phyloP scores from a whole-genome alignment of 768 basidiomycete species.

The Phanerochaete sordida region DNA sequence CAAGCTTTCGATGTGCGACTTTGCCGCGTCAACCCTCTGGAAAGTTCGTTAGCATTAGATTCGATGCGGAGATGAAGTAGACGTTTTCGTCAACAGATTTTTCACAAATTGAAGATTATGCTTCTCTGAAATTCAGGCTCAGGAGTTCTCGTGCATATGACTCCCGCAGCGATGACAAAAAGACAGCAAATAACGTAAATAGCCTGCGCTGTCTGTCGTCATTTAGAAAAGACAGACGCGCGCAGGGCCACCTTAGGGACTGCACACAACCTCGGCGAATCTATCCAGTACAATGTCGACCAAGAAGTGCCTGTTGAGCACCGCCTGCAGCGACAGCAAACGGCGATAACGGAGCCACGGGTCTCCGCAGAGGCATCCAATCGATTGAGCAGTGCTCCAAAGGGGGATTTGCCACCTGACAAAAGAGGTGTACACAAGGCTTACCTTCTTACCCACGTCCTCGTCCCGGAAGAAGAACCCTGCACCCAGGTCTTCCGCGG shows the following conservation, averaged over 20 bases:
- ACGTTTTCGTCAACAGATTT: background rate
- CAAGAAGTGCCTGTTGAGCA: background rate
- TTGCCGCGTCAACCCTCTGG: slow-evolving; percentile 85
- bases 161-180: background rate
- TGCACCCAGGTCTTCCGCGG: slow-evolving; percentile 83
- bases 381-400: background rate
- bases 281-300: background rate
- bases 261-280: background rate
- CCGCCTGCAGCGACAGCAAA: background rate
- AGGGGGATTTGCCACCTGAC: background rate
- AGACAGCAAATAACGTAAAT: too few species aligned
- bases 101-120: too few species aligned
- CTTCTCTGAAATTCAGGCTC: too few species aligned
- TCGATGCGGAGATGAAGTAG: slow-evolving; percentile 22
- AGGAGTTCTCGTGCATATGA: too few species aligned
- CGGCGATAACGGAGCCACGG: background rate
- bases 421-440: slow-evolving; percentile 7
- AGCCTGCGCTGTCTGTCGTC: too few species aligned
- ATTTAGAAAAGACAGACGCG: too few species aligned
- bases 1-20: slow-evolving; percentile 78
- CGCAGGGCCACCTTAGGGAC: too few species aligned
- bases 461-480: slow-evolving; percentile 94
- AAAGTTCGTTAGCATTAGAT: background rate
- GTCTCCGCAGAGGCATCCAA: background rate
- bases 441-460: slow-evolving; percentile 87